Percentiles rank a stretch among this genome's conserved stretches.
phyloP scores from a whole-genome alignment of 139 green algal genomes.

The Marvania coccoides region DNA sequence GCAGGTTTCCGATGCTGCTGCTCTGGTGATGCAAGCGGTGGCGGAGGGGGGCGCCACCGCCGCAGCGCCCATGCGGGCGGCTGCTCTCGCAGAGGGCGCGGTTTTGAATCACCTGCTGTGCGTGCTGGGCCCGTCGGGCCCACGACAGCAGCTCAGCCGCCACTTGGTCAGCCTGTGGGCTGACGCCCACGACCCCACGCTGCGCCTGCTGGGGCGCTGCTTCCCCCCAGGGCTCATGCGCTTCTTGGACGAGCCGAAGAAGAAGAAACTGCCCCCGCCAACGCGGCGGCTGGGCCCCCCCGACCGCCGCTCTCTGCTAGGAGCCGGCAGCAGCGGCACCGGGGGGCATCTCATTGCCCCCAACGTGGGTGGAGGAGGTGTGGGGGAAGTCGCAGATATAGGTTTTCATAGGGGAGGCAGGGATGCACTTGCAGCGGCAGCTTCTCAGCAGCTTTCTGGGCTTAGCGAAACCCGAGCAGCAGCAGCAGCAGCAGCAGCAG shows the following conservation, averaged over 20 bases:
- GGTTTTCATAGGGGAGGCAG: too few species aligned
- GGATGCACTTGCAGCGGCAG: too few species aligned
- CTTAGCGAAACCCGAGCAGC: too few species aligned
- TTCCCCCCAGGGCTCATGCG: constrained; percentile 70
- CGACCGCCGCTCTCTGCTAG: not conserved
- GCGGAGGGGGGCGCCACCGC: constrained; percentile 60
- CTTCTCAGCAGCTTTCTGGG: too few species aligned
- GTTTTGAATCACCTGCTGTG: constrained; percentile 65
- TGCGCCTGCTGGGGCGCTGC: constrained; percentile 55
- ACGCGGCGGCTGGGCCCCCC: not conserved
- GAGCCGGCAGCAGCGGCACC: not conserved
- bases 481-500: too few species aligned
- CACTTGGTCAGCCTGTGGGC: constrained; percentile 76
- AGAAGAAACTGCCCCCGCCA: not conserved
- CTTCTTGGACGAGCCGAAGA: constrained; percentile 42
- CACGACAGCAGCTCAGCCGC: constrained; percentile 27
- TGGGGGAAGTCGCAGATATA: too few species aligned
- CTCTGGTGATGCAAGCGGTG: constrained; percentile 70
- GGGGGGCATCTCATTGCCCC: not conserved
- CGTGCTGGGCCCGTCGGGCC: constrained; percentile 25
- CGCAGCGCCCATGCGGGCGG: constrained; percentile 73
- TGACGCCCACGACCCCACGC: constrained; percentile 63
- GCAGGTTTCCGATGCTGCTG: constrained; percentile 49
- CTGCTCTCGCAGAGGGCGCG: constrained; percentile 71
- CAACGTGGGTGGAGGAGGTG: too few species aligned